These are phyloP conservation scores for Carnegiea gigantea DNA, from an alignment of 179 eudicot species.

Conservation along the genomic window DNA sequence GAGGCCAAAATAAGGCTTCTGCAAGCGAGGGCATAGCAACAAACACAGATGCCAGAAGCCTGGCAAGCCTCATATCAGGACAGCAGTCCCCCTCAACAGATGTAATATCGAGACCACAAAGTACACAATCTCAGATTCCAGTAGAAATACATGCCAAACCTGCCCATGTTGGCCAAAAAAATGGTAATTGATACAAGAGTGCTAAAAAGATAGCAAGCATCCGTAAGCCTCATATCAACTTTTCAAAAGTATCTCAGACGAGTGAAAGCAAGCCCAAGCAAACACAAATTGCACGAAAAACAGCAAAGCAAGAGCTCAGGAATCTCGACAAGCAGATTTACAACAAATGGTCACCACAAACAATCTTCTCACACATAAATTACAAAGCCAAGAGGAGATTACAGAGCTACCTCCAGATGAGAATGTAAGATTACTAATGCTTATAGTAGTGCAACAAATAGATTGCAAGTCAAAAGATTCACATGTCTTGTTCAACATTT, in stretches of 20 bases:
- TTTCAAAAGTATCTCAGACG: slow-evolving; percentile 19
- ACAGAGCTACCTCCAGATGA: slow-evolving; percentile 22
- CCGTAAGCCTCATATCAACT: slow-evolving; percentile 29
- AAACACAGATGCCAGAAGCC: slow-evolving; percentile 14
- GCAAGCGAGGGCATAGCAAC: slow-evolving; percentile 15
- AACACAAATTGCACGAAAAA: slow-evolving; percentile 16
- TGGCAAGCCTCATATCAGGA: background rate
- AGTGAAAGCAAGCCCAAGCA: slow-evolving; percentile 22
- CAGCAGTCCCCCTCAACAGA: background rate
- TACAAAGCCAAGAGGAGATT: slow-evolving; percentile 15
- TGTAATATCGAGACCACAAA: slow-evolving; percentile 26
- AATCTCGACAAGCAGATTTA: slow-evolving; percentile 19
- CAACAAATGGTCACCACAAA: slow-evolving; percentile 18
- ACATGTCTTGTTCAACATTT: background rate
- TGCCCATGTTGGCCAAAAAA: slow-evolving; percentile 24
- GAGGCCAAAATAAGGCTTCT: slow-evolving; percentile 23
- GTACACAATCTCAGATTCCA: slow-evolving; percentile 14
- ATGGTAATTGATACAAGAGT: slow-evolving; percentile 17
- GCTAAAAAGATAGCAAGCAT: slow-evolving; percentile 22
- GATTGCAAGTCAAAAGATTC: background rate
- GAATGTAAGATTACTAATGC: slow-evolving; percentile 40
- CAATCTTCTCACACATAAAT: slow-evolving; percentile 31
- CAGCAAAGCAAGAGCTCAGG: slow-evolving; percentile 20
- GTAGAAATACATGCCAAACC: slow-evolving; percentile 27
- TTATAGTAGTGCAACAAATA: background rate